Base-by-base conservation (phyloP, 768 basidiomycete species). In the Dioszegia hungarica region DNA sequence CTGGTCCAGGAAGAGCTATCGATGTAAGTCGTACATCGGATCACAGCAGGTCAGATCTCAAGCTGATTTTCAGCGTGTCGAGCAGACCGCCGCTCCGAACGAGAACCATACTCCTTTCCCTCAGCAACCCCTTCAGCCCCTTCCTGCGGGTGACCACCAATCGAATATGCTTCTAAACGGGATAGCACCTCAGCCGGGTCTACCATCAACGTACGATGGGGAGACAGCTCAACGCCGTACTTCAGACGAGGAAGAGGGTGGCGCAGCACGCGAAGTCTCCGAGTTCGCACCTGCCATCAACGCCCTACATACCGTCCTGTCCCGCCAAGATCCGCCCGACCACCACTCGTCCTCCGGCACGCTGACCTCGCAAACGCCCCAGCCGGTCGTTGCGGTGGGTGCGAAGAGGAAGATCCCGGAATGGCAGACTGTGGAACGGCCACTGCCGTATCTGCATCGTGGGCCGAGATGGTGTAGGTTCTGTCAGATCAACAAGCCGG, bases 401-500 rank as follows among this genome's bases (percentile, higher is more conserved):
- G 41, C n/a, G 6, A 59, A 44, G 38, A 45, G 22, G 29, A 22
- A 28, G 34, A 15, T 17, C 4, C 40, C 44, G 47, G 64, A 68
- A 24, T 68, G 67, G 65, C 46, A 54, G 40, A 50, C 45, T 4
- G 27, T 68, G 2, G 33, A 52, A 43, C 28, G 63, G 20, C 70
- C 70, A 6, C 44, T 64, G 9, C 67, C 70, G 5, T 17, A 28
- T 11, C 39, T 72, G 3, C 20, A 50, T 3, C 22, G 36, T 12
- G 57, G 57, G 0, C 65, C 66, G 5, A 46, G 68, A 22, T 72
- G 68, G 67, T 72, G 74, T 59, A 44, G 57, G 15, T 70, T 61
- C 39, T 75, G 74, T 44, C 57, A 68, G 40, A 69, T 75, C 39
- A 63, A 61, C 54, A 75, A 75, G 46, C 74, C 74, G 11, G 66